Base-by-base conservation (phyloP, 192 early-diverging fungal species). In the Coemansia erecta region DNA sequence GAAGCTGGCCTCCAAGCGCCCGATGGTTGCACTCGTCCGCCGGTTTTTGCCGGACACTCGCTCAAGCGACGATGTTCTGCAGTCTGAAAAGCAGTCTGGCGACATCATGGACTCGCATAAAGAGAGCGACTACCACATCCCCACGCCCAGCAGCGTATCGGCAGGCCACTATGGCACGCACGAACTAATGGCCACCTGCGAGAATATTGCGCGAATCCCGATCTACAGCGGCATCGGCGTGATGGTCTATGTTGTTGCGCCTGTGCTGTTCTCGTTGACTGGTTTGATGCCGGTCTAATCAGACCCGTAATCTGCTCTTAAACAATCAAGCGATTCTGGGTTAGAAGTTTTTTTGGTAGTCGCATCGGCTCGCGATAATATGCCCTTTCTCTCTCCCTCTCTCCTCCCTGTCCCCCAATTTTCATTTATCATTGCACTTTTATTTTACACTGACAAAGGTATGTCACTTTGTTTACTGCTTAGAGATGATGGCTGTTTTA, bases 201-300 rank as follows among this genome's bases (percentile, higher is more conserved):
- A 82, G 35, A 77, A 77, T 62, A 55, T 82, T 35, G 68, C 76
- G 8, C 72, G 81, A 22, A 57, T 82, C 8, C 71, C 76, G 31
- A 75, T 79, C 4, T 82, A 82, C 42, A 53, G 56, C 9, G 76
- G 76, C 24, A 68, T 82, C 17, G 61, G 75, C 14, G 28, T 78
- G 6, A 45, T 71, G 8, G 57, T 67, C 6, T 54, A 45, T 35
- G 61, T 63, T 11, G 63, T 45, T 41, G 57, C 58, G 7, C 81
- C 81, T 9, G 2, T 69, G 0, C 18, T 59, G 0, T 82, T 50
- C 26, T 42, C 71, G 23, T 12, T 58, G 0, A 33, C 73, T 15
- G 76, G 62, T 8, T 42, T 81, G 15, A 61, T 58, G 62, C 69
- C 75, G 22, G 41, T 41, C 15, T 35, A 35, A 23, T 52, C 47